Conservation (phyloP, 805 yeast genomes). For the Dipodascopsis tothii region DNA sequence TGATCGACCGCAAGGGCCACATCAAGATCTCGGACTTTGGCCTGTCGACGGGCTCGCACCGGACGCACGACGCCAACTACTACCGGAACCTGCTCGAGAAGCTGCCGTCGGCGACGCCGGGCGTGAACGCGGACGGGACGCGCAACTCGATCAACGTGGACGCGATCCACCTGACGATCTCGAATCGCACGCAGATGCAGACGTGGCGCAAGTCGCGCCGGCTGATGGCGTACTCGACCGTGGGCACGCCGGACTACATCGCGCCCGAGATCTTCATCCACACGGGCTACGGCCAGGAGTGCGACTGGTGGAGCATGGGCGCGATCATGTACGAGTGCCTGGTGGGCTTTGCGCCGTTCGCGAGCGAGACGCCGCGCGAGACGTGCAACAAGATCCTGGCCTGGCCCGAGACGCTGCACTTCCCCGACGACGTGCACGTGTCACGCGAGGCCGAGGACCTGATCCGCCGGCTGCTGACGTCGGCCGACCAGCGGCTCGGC, state of each 20-base stretch:
- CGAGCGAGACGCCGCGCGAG: conserved; percentile 90
- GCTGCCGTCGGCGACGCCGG: conserved; percentile 23
- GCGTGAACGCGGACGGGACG: conserved; percentile 25
- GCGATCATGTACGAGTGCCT: conserved; percentile 95
- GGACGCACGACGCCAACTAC: conserved; percentile 84
- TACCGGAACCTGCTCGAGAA: conserved; percentile 75
- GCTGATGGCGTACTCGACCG: conserved; percentile 91
- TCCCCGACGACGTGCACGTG: conserved; percentile 87
- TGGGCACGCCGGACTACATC: conserved; percentile 92
- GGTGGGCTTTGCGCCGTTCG: conserved; percentile 96
- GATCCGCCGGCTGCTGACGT: conserved; percentile 66
- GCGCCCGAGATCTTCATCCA: conserved; percentile 91
- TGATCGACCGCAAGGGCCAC: conserved; percentile 72
- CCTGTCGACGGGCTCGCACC: conserved; percentile 83
- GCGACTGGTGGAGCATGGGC: conserved; percentile 97
- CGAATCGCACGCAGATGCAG: conserved; percentile 89
- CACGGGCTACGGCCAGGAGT: conserved; percentile 93
- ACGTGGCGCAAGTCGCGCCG: conserved; percentile 92
- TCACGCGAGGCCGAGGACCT: conserved; percentile 85
- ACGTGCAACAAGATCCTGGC: conserved; percentile 84
- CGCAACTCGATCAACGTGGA: conserved; percentile 84
- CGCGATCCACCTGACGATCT: conserved; percentile 90
- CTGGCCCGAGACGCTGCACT: conserved; percentile 80
- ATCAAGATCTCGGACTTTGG: conserved; percentile 70
- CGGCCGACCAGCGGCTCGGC: conserved; percentile 74